A percentile compares a stretch with the other conserved stretches of the same genome.
Evolutionary conservation across 1,284 basidiomycete genomes (phyloP).

Genomic region (Schizopora paradoxa): DNA sequence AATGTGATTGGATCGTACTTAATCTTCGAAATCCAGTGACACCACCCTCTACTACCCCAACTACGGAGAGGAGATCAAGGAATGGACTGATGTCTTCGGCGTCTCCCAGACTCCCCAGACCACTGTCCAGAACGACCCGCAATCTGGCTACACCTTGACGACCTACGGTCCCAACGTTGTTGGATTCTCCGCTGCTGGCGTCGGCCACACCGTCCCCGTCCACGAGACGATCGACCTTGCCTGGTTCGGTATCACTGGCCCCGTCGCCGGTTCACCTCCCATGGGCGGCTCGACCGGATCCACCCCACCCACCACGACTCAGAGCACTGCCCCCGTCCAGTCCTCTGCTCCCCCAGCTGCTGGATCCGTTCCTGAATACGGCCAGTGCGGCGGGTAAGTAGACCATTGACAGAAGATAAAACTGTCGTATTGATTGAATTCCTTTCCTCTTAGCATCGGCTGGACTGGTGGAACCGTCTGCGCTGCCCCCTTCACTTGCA

Average conservation of each 20-base stretch:
- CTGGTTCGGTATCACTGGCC: slow-evolving; percentile 37
- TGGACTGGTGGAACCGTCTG: too few species aligned
- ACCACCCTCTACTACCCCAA: slow-evolving; percentile 46
- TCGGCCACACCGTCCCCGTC: slow-evolving; percentile 41
- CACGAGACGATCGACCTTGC: slow-evolving; percentile 33
- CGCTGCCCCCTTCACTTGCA: too few species aligned
- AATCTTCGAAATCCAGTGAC: slow-evolving; percentile 31
- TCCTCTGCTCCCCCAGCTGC: too few species aligned
- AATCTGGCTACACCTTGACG: slow-evolving; percentile 38
- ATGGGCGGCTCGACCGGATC: too few species aligned
- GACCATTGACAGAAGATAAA: too few species aligned
- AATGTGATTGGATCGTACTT: neutral
- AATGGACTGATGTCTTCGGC: slow-evolving; percentile 45
- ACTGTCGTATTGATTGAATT: too few species aligned
- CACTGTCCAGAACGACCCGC: slow-evolving; percentile 34
- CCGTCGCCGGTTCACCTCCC: too few species aligned
- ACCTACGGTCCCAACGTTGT: slow-evolving; percentile 43
- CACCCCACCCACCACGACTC: too few species aligned
- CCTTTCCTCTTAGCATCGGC: too few species aligned
- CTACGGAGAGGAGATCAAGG: slow-evolving; percentile 45
- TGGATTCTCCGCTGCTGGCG: slow-evolving; percentile 37
- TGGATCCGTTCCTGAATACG: too few species aligned
- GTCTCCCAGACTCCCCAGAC: slow-evolving; percentile 35
- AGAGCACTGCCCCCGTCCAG: too few species aligned
- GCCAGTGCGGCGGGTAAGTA: too few species aligned